These are phyloP conservation scores for Heracleum sosnowskyi DNA, from an alignment of 129 eudicot genomes.

Conservation along the genomic window DNA sequence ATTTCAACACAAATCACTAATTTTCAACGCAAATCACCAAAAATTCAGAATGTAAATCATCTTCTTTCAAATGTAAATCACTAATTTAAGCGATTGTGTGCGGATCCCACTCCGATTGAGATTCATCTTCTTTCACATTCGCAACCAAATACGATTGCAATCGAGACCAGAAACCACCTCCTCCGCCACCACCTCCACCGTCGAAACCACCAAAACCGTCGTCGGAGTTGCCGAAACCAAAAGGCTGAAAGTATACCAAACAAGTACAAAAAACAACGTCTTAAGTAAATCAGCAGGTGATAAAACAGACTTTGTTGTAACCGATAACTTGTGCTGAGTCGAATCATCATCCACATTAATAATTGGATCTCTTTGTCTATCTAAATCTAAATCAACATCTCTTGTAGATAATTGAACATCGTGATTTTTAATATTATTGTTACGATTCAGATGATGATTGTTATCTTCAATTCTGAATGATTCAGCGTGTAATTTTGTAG, in stretches of 20 bases:
- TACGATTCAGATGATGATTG: not conserved
- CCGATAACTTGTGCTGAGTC: constrained; percentile 11
- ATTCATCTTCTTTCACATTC: no score
- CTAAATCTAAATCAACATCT: not conserved
- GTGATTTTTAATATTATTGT: not conserved
- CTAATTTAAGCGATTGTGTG: no score
- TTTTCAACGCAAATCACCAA: no score
- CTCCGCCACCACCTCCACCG: no score
- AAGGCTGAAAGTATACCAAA: constrained; percentile 81
- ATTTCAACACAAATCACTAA: no score
- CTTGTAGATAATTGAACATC: not conserved
- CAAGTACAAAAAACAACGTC: constrained; percentile 72
- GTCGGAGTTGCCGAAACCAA: no score
- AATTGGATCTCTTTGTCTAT: constrained; percentile 13
- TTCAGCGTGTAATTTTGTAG: constrained; percentile 21
- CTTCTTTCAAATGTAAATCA: no score
- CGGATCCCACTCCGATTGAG: no score
- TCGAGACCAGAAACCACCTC: no score
- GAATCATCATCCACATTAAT: constrained; percentile 11
- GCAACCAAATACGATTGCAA: no score
- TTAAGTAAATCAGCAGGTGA: constrained; percentile 67
- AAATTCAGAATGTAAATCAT: no score
- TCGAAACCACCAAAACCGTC: no score
- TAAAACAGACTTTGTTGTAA: constrained; percentile 22
- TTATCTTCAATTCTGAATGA: constrained; percentile 50